Evolutionary conservation across 169 alveolate genomes (phyloP).

Genomic region (Amoebophrya sp.): DNA sequence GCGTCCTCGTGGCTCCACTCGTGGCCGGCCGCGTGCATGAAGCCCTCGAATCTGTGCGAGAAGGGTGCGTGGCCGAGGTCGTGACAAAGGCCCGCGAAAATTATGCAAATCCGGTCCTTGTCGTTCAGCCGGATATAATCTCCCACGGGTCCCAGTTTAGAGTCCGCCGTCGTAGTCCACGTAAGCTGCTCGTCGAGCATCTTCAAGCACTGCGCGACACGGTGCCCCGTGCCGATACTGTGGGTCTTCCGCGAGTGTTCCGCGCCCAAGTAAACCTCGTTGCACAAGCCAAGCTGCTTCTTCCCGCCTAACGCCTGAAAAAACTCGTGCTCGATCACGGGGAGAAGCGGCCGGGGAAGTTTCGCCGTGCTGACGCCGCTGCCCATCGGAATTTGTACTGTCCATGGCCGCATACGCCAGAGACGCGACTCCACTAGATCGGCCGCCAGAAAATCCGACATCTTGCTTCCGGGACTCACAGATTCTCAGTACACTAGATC

Average conservation of each 20-base stretch:
- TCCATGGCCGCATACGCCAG: not conserved
- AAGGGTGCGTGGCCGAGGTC: not conserved
- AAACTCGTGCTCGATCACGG: not conserved
- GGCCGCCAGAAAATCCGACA: too few relatives aligned
- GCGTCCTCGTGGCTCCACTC: not conserved
- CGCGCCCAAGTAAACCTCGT: not conserved
- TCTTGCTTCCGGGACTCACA: too few relatives aligned
- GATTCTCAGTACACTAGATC: too few relatives aligned
- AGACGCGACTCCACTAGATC: too few relatives aligned
- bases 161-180: not conserved
- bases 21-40: not conserved
- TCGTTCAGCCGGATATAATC: not conserved
- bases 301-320: not conserved
- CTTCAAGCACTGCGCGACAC: not conserved
- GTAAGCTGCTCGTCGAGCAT: not conserved
- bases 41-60: not conserved
- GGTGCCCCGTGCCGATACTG: not conserved
- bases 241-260: not conserved
- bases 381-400: not conserved
- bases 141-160: not conserved
- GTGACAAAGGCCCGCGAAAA: not conserved
- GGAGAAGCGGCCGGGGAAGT: not conserved
- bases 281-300: not conserved
- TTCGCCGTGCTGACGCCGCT: not conserved
- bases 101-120: not conserved